Base-by-base conservation (phyloP, 306 rosid species). In the Lathyrus aphaca region DNA sequence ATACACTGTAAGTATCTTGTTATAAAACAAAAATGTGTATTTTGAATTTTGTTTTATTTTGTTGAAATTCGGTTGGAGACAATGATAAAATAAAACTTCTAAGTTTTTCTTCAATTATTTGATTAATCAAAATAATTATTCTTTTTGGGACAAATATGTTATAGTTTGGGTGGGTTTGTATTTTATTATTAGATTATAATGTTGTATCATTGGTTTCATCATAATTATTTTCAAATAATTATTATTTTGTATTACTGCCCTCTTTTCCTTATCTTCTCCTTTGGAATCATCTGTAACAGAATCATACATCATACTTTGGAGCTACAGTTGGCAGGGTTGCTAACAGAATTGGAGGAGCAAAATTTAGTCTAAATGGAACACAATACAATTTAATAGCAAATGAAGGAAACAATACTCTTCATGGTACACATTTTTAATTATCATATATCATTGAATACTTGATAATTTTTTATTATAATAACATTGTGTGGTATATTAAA, bases 311-410 rank as follows among this genome's bases (percentile, higher is more conserved):
- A 4, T 83, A 84, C 62, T 64, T 93, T 38, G 98, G 96, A 39
- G 86, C 96, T 1, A 66, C 84, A 16, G 91, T 93, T 17, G 98
- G 97, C 27, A 55, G 98, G 45, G 87, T 90, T 67, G 98, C 97
- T 2, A 90, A 88, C 73, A 82, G 97, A 81, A 85, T 90, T 15
- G 93, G 90, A 10, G 91, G 96, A 11, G 97, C 98, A 15, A 85
- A 84, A 53, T 93, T 93, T 74, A 86, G 77, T 48, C 67, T 86
- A 35, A 64, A 90, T n/a, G 90, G 98, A 68, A 80, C 51, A 19
- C 85, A 68, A 17, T 90, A 86, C 79, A 90, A 85, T 76, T 54
- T 93, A 68, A 74, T 81, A 73, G 84, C 93, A 29, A 93, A 93
- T 73, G 88, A 79, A 27, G 89, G 88, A 63, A 90, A 90, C 63